A percentile compares a stretch with the other conserved stretches of the same genome.
phyloP scores from a whole-genome alignment of 768 basidiomycete species.

The Butyriboletus loyo region DNA sequence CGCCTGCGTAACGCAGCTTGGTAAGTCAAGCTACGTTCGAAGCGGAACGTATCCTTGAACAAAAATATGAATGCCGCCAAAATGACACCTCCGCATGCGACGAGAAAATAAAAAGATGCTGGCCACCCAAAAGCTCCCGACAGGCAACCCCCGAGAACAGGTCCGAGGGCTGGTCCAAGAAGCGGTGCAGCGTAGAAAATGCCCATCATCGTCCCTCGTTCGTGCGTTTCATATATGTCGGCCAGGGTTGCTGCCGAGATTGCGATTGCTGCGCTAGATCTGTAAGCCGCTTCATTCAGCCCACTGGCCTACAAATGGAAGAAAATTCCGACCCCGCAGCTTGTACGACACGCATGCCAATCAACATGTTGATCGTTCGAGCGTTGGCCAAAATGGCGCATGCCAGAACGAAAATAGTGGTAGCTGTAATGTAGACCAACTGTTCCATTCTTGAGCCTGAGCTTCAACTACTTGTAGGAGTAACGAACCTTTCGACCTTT shows the following conservation, averaged over 20 bases:
- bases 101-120: slow-evolving; percentile 79
- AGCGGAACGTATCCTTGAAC: slow-evolving; percentile 81
- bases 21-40: slow-evolving; percentile 79
- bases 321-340: slow-evolving; percentile 50
- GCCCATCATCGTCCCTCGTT: slow-evolving; percentile 79
- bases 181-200: slow-evolving; percentile 78
- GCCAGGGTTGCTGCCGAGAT: slow-evolving; percentile 78
- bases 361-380: slow-evolving; percentile 50
- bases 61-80: slow-evolving; percentile 57
- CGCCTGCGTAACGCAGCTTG: slow-evolving; percentile 58
- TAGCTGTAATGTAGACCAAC: slow-evolving; percentile 54
- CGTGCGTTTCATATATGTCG: slow-evolving; percentile 71
- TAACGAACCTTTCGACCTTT: slow-evolving; percentile 64
- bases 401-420: slow-evolving; percentile 51
- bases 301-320: background rate
- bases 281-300: slow-evolving; percentile 23
- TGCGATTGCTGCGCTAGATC: slow-evolving; percentile 62
- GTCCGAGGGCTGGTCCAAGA: slow-evolving; percentile 70
- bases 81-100: slow-evolving; percentile 54
- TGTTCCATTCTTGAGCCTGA: slow-evolving; percentile 18
- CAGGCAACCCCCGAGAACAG: slow-evolving; percentile 67
- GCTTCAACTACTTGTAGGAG: background rate
- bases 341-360: slow-evolving; percentile 69
- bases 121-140: slow-evolving; percentile 74
- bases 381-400: slow-evolving; percentile 57